phyloP scores from a whole-genome alignment of 441 rosid genomes.

The Francoa sonchifolia region DNA sequence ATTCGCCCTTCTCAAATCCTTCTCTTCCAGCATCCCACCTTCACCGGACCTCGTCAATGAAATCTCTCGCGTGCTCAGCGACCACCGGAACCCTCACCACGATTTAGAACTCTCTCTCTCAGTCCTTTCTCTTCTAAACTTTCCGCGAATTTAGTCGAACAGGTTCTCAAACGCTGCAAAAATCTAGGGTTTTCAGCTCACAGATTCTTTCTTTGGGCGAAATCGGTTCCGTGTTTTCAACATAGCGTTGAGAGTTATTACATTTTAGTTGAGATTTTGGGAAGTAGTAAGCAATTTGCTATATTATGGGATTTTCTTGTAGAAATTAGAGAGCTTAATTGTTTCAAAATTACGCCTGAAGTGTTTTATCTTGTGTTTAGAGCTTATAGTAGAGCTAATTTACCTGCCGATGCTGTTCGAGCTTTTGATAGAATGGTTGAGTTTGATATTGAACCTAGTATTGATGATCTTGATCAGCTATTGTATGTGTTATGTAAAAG shows the following conservation, averaged over 20 bases:
- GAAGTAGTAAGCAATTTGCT: conserved; percentile 55
- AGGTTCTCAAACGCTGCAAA: conserved; percentile 76
- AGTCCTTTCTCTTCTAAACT: conserved; percentile 30
- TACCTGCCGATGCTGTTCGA: conserved; percentile 62
- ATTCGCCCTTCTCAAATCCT: conserved; percentile 5
- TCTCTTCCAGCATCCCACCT: conserved; percentile 26
- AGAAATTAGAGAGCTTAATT: conserved; percentile 45
- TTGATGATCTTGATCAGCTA: conserved; percentile 57
- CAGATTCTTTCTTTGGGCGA: conserved; percentile 86
- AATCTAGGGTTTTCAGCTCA: conserved; percentile 78
- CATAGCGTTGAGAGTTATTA: conserved; percentile 47
- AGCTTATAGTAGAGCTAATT: conserved; percentile 58
- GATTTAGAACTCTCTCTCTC: conserved; percentile 58
- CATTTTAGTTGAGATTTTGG: conserved; percentile 61
- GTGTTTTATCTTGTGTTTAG: conserved; percentile 68
- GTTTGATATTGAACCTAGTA: conserved; percentile 56
- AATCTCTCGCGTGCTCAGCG: conserved; percentile 67
- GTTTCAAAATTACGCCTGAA: conserved; percentile 30
- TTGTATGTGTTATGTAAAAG: conserved; percentile 53
- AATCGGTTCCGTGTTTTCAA: conserved; percentile 38
- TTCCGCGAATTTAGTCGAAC: conserved; percentile 53
- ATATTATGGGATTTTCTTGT: conserved; percentile 70
- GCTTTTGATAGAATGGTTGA: conserved; percentile 70
- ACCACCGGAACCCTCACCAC: conserved; percentile 62
- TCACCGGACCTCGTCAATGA: conserved; percentile 46